A percentile compares a stretch with the other conserved stretches of the same genome.
These are phyloP conservation scores for Pulveroboletus sp. DNA, from an alignment of 768 basidiomycete genomes.

Conservation along the genomic window DNA sequence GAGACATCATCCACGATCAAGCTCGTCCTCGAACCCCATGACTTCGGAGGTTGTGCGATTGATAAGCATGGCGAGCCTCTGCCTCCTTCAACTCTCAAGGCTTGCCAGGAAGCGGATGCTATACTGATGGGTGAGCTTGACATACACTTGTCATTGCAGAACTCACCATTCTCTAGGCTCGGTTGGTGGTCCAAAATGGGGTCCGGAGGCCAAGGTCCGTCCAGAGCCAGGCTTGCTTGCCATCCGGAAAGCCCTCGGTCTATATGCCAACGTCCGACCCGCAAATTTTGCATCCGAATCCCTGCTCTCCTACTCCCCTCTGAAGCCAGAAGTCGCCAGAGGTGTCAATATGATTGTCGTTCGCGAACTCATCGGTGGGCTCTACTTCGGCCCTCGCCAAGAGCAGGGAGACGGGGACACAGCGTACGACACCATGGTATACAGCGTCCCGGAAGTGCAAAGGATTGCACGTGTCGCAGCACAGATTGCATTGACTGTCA, in stretches of 20 bases:
- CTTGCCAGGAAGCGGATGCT: conserved; percentile 91
- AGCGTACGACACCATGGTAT: conserved; percentile 92
- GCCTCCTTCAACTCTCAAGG: conserved; percentile 78
- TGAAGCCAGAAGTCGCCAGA: conserved; percentile 76
- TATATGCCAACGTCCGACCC: conserved; percentile 98
- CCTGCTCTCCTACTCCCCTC: conserved; percentile 81
- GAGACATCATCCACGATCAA: conserved; percentile 58
- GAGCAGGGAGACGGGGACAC: conserved; percentile 71
- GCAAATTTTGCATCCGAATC: conserved; percentile 93
- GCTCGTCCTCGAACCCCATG: conserved; percentile 68
- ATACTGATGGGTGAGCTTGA: conserved; percentile 79
- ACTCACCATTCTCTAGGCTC: conserved; percentile 56
- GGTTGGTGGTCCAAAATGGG: conserved; percentile 99
- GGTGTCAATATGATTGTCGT: conserved; percentile 92
- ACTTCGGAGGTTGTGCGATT: conserved; percentile 92
- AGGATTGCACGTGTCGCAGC: conserved; percentile 95
- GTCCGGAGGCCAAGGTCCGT: conserved; percentile 79
- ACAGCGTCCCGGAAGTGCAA: conserved; percentile 87
- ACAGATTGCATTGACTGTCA: conserved; percentile 76
- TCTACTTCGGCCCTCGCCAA: conserved; percentile 92
- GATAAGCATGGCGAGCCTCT: conserved; percentile 83
- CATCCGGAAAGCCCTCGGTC: conserved; percentile 87
- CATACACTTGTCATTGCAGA: background rate
- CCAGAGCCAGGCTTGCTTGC: conserved; percentile 88
- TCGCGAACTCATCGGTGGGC: conserved; percentile 93